Conservation (phyloP, 768 basidiomycete species). For the Suillus cothurnatus region DNA sequence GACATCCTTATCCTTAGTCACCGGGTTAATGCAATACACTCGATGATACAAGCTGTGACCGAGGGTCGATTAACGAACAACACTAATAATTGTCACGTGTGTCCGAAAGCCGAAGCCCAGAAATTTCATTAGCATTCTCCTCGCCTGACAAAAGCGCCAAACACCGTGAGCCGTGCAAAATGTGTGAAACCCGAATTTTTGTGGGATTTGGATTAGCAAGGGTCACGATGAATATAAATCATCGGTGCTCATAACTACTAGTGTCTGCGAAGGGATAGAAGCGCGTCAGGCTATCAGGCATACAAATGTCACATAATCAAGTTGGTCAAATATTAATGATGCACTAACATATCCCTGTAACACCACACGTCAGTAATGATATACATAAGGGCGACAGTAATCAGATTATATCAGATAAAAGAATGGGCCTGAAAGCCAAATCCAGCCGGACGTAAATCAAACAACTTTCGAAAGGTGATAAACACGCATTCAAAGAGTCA, state of each 20-base stretch:
- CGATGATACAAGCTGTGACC: background rate
- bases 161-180: background rate
- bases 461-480: constrained; percentile 48
- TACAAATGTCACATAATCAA: background rate
- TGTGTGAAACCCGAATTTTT: background rate
- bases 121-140: background rate
- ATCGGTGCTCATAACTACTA: background rate
- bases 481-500: constrained; percentile 58
- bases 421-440: constrained; percentile 13
- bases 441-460: constrained; percentile 63
- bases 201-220: background rate
- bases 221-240: background rate
- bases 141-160: background rate
- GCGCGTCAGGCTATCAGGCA: too few species aligned
- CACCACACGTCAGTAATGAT: background rate
- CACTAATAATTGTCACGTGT: background rate
- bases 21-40: background rate
- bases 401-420: constrained; percentile 1
- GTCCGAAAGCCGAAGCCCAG: background rate
- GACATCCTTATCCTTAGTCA: background rate
- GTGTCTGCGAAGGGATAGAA: background rate
- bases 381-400: background rate
- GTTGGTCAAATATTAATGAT: background rate
- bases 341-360: background rate
- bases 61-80: background rate